Evolutionary conservation across 345 rosid genomes (phyloP), one percentile per base, ranked within the genome.

Genomic region (Atalantia buxifolia): DNA sequence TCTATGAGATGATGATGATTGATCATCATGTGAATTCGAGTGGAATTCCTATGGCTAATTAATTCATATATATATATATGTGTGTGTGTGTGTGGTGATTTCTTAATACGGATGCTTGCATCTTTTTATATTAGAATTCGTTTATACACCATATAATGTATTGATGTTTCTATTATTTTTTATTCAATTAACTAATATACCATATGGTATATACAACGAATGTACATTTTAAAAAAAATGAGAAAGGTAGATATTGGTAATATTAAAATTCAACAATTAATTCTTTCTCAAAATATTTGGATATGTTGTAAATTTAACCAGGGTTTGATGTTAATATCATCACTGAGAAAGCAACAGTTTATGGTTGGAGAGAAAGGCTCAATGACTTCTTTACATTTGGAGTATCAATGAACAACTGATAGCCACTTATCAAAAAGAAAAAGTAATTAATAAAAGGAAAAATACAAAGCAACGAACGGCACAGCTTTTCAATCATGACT

Each of bases 1-100:
- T 77, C 75, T 77, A 79, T 84, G 86, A 88, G 82, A 79, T 76
- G 80, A 87, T 76, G 80, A 87, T 86, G 87, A 87, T 85, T 88
- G 87, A 78, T 77, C 81, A 89, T 87, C 78, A 86, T 86, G 77
- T 72, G 66, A 77, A 79, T 79, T 74, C 61, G 84, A 85, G 87
- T 81, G 84, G 85, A 76, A 71, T 80, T 80, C 70, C 66, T 68
- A 60, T 68, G 78, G 55, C 55, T 60, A 79, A 83, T 81, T 59
- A 71, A 67, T 79, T 25, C 28, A 62, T 74, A 27, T 12, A 12
- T 13, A 13, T 0, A 10, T 0, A 2, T 3, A 9, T 42, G n/a
- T n/a, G n/a, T n/a, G n/a, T n/a, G n/a, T n/a, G n/a, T n/a, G n/a
- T 38, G 8, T 38, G 10, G 12, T 38, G 10, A 38, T 38, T 38